Percentiles rank a stretch among this genome's conserved stretches.
phyloP scores from a whole-genome alignment of 305 asterid genomes.

The Fraxinus nigra region DNA sequence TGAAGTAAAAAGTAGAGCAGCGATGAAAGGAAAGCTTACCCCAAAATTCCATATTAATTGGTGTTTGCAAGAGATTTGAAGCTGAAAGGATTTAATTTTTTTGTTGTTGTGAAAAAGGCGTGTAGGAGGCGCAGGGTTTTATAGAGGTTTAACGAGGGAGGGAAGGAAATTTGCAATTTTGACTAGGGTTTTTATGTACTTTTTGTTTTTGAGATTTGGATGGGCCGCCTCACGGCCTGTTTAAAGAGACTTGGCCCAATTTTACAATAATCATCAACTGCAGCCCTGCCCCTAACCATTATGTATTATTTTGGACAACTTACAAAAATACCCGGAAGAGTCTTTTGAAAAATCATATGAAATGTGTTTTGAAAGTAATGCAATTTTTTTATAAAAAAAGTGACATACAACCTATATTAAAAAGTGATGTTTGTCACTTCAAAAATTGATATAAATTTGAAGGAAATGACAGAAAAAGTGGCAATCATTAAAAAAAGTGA shows the following conservation, averaged over 20 bases:
- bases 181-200: neutral
- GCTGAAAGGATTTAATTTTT: neutral
- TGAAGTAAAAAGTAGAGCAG: neutral
- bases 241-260: neutral
- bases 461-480: no score
- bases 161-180: neutral
- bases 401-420: no score
- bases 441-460: no score
- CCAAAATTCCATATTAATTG: constrained; percentile 50
- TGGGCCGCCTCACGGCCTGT: neutral
- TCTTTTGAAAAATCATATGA: no score
- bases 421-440: no score
- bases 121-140: neutral
- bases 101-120: neutral
- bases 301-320: no score
- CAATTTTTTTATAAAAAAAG: no score
- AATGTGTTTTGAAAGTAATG: no score
- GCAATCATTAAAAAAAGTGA: no score
- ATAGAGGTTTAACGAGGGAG: neutral
- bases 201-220: neutral
- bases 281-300: neutral
- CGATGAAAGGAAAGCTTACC: constrained; percentile 26
- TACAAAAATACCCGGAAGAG: no score
- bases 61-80: neutral
- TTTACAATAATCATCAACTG: neutral